Evolutionary conservation across 2,329 filamentous ascomycete genomes (phyloP).

Genomic region (Pyrenophora tritici-repentis): DNA sequence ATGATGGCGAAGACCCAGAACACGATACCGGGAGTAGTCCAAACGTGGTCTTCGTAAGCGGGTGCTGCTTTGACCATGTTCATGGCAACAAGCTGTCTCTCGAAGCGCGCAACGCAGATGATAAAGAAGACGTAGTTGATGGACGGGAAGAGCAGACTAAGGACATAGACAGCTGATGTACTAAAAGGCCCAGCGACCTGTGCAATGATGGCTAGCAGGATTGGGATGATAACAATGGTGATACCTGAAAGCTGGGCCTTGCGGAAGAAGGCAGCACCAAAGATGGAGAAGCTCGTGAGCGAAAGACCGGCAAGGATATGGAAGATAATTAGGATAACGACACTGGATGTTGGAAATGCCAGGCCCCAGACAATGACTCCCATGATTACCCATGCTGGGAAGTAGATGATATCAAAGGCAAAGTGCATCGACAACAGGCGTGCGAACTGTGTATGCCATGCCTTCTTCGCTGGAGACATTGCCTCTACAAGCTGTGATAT

Average conservation of each 20-base stretch:
- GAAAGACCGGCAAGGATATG: slow-evolving; percentile 78
- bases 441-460: slow-evolving; percentile 78
- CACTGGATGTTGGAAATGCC: slow-evolving; percentile 56
- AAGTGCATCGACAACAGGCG: slow-evolving; percentile 80
- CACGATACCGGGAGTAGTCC: slow-evolving; percentile 71
- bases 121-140: slow-evolving; percentile 89
- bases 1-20: slow-evolving; percentile 78
- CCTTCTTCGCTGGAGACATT: slow-evolving; percentile 78
- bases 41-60: slow-evolving; percentile 50
- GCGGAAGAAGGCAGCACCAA: slow-evolving; percentile 82
- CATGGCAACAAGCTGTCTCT: slow-evolving; percentile 64
- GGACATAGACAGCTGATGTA: slow-evolving; percentile 67
- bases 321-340: slow-evolving; percentile 59
- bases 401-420: slow-evolving; percentile 77
- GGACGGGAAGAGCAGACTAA: slow-evolving; percentile 80
- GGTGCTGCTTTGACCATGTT: slow-evolving; percentile 68
- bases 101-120: slow-evolving; percentile 76
- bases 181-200: slow-evolving; percentile 70
- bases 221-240: slow-evolving; percentile 70
- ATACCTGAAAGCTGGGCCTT: slow-evolving; percentile 89
- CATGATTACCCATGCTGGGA: slow-evolving; percentile 81
- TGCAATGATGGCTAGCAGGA: slow-evolving; percentile 79
- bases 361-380: slow-evolving; percentile 67
- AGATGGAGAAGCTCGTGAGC: slow-evolving; percentile 77
- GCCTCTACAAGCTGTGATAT: slow-evolving; percentile 89